Evolutionary conservation across 140 eudicot genomes (phyloP).

Genomic region (Senecio squalidus): DNA sequence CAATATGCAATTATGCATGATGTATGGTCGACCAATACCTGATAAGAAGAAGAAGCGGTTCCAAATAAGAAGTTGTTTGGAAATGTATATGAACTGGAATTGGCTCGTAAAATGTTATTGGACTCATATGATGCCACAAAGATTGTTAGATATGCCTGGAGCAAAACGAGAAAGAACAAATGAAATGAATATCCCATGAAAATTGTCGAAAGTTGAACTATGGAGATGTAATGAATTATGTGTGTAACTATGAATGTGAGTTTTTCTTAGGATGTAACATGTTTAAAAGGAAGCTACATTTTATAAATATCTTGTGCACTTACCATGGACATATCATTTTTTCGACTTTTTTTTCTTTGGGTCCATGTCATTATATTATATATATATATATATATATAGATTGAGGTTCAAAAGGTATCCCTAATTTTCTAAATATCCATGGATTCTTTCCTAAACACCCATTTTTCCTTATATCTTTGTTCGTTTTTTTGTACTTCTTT

Average conservation of each 20-base stretch:
- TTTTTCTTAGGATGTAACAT: not conserved
- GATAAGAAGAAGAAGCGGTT: conserved; percentile 81
- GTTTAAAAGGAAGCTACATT: not conserved
- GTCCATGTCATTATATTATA: too few species aligned
- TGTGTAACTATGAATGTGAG: not conserved
- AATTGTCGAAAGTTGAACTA: not conserved
- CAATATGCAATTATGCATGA: not conserved
- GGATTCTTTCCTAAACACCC: too few species aligned
- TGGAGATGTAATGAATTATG: not conserved
- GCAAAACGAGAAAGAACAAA: conserved; percentile 8
- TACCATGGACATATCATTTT: too few species aligned
- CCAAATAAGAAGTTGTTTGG: conserved; percentile 71
- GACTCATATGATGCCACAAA: conserved; percentile 15
- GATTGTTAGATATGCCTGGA: not conserved
- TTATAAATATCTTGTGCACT: too few species aligned
- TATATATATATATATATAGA: too few species aligned
- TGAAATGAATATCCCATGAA: conserved; percentile 19
- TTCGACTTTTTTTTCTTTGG: too few species aligned
- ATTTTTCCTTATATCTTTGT: too few species aligned
- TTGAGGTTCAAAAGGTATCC: too few species aligned
- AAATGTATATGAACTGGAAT: conserved; percentile 25
- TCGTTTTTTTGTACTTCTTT: too few species aligned
- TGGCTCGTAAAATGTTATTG: conserved; percentile 7
- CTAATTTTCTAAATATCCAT: too few species aligned
- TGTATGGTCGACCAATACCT: conserved; percentile 31